phyloP scores from a whole-genome alignment of 768 basidiomycete species.

The Lactifluus echinatus region DNA sequence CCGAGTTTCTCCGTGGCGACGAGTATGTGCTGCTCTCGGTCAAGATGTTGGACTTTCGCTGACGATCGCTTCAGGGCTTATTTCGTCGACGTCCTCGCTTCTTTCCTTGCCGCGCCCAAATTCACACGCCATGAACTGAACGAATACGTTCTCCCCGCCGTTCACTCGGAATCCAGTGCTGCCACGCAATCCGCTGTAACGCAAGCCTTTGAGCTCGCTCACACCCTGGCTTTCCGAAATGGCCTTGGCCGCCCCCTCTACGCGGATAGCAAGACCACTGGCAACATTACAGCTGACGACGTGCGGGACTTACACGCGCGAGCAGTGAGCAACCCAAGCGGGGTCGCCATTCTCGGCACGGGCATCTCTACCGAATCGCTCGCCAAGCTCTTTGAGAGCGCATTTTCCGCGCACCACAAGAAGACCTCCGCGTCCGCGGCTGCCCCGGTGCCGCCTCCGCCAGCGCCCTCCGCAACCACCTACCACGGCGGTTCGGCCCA shows the following conservation, averaged over 20 bases:
- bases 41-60: too few relatives aligned
- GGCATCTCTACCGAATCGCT: conserved; percentile 73
- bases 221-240: conserved; percentile 84
- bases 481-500: conserved; percentile 88
- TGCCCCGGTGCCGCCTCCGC: conserved; percentile 25
- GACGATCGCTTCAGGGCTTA: conserved; percentile 45
- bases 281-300: conserved; percentile 52
- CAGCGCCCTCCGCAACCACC: conserved; percentile 33
- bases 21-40: conserved; percentile 91
- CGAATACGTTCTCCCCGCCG: conserved; percentile 63
- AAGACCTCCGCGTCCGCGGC: conserved; percentile 33
- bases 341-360: conserved; percentile 73
- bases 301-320: conserved; percentile 65
- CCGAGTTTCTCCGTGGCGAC: conserved; percentile 91
- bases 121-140: conserved; percentile 71
- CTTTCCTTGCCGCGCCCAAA: conserved; percentile 74
- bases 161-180: conserved; percentile 59
- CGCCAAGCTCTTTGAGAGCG: conserved; percentile 52
- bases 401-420: conserved; percentile 43
- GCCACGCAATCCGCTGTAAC: conserved; percentile 53
- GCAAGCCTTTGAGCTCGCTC: conserved; percentile 79
- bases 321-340: conserved; percentile 69
- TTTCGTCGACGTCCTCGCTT: conserved; percentile 85
- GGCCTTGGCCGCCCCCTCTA: conserved; percentile 89
- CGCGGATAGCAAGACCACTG: conserved; percentile 48